Base-by-base conservation (phyloP, 257 asterid genomes). In the Solanum piurae region DNA sequence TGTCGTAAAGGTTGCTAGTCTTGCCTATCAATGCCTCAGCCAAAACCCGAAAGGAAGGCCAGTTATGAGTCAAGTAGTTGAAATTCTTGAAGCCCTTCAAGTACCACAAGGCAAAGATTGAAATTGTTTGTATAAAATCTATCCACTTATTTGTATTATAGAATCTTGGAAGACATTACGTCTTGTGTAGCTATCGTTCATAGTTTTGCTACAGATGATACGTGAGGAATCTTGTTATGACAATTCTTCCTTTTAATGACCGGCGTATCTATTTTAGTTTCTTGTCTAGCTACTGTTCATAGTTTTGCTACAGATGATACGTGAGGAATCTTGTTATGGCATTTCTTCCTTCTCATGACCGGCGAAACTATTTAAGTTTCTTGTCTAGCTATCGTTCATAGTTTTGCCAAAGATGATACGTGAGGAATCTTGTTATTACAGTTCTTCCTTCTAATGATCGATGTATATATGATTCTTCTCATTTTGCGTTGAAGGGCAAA, bases 21-120 rank as follows among this genome's bases (percentile, higher is more conserved):
- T 97, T 38, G 95, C 98, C n/a, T 94, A 94, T 86, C 98, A 92
- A 76, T 95, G 99, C 58, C 98, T 97, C 68, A 97, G 98, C 89
- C 98, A 95, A 87, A 95, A 95, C 93, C 98, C 99, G 0, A 95
- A 91, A 88, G 96, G 98, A 21, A 90, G 99, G 93, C 99, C 99
- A 23, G 89, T 89, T 5, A 97, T 97, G 97, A 93, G 93, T 69
- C 98, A 95, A 88, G 98, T 95, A 23, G 95, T 97, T 16, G 98
- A 95, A 89, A 93, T 94, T 76, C 98, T 97, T 7, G 98, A 95
- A 88, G 92, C 95, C 38, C 92, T 97, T 64, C 96, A 93, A 60
- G 69, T 60, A 55, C 84, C 93, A 6, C 94, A 91, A 83, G 91
- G 4, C 55, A 72, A 34, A 34, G 80, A 72, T 72, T 69, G 76